Evolutionary conservation across 2,329 filamentous ascomycete genomes (phyloP).

Genomic region (Scortechinia acanthostroma): DNA sequence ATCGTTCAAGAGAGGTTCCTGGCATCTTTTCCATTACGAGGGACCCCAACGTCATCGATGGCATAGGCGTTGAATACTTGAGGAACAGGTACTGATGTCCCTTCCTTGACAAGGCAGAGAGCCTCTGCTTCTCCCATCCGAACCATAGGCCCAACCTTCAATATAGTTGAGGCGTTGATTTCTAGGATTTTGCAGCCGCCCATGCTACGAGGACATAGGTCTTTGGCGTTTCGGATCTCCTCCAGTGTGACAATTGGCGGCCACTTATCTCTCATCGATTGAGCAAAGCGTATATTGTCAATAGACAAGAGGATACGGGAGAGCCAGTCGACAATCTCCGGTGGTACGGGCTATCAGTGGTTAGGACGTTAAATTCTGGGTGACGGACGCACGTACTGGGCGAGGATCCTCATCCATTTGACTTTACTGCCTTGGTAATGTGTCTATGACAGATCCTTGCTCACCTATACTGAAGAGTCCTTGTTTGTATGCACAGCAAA

Average conservation of each 20-base stretch:
- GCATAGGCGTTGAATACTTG: slow-evolving; percentile 8
- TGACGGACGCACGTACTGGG: no score
- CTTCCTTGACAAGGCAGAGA: not conserved
- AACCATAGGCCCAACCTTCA: not conserved
- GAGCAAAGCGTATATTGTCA: not conserved
- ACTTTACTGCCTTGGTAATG: no score
- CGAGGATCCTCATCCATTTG: slow-evolving; percentile 1
- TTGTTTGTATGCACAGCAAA: no score
- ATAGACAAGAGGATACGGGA: slow-evolving; percentile 1
- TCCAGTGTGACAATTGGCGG: not conserved
- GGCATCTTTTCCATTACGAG: slow-evolving; percentile 8
- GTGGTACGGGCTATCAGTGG: not conserved
- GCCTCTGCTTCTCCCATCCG: not conserved
- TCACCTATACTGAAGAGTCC: no score
- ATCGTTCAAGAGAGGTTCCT: slow-evolving; percentile 5
- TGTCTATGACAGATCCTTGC: no score
- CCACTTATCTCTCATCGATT: not conserved
- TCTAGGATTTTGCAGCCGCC: not conserved
- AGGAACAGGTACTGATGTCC: slow-evolving; percentile 4
- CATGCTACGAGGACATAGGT: not conserved
- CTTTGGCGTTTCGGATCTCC: not conserved
- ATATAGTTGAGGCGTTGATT: not conserved
- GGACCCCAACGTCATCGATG: slow-evolving; percentile 6
- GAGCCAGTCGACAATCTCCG: not conserved
- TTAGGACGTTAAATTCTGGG: not conserved